Base-by-base conservation (phyloP, 129 eudicot species). In the Escallonia herrerae region DNA sequence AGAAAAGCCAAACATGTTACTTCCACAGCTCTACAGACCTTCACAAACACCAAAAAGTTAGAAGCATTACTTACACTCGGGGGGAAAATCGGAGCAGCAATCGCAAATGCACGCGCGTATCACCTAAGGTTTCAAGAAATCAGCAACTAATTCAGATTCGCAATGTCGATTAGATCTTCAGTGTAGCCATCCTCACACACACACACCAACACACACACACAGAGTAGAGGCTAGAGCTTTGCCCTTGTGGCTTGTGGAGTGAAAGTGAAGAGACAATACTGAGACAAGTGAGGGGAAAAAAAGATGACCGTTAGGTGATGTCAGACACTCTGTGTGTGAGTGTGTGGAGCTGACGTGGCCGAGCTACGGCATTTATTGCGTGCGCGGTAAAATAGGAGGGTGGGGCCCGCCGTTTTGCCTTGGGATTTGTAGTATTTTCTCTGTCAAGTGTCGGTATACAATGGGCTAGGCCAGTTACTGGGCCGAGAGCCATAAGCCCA, bases 1-100 rank as follows among this genome's bases (percentile, higher is more conserved):
- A 11, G 96, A 87, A 79, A 91, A 91, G 6, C 96, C 88, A 79
- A 91, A 91, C 97, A 91, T 91, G 53, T 68, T 70, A 61, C 8
- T 68, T 37, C 39, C 43, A 58, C 49, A 14, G 0, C 13, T 10
- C 38, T 46, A 71, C n/a, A 62, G 38, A 13, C 43, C 54, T 56
- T 15, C 62, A 42, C 62, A 9, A 63, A 6, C 53, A 62, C 2
- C 15, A 64, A 8, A 33, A 9, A 15, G 47, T 8, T 7, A 43
- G 56, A 47, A 15, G 48, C 44, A 13, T 12, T 44, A 11, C 52
- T 14, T 43, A 10, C 52, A 15, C 15, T 43, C 54, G n/a, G 42
- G 1, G 33, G 33, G 33, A 22, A 71, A 62, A 55, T 51, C 15
- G n/a, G n/a, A n/a, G n/a, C n/a, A 59, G 40, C 3, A 59, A 51